Evolutionary conservation across 1,284 basidiomycete species (phyloP).

Genomic region (Trametes polyzona): DNA sequence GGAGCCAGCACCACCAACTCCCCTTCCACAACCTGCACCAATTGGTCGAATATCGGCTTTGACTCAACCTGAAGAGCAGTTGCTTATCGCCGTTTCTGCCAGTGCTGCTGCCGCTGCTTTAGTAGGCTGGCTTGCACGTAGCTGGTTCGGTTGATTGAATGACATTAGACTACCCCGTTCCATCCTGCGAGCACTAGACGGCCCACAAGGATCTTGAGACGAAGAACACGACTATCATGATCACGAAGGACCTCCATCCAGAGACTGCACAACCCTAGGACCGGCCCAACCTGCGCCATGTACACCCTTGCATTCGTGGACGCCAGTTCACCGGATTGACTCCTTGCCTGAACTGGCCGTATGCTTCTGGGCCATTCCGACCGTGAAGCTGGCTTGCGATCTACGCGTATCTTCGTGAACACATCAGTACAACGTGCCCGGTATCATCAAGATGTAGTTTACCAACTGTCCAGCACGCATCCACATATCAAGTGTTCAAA

Average conservation of each 20-base stretch:
- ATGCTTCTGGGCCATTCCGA: too few species aligned
- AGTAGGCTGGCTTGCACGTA: slow-evolving; percentile 33
- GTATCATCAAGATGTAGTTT: background rate
- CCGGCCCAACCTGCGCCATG: too few species aligned
- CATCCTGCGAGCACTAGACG: too few species aligned
- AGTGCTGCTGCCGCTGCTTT: slow-evolving; percentile 29
- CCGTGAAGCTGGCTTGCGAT: too few species aligned
- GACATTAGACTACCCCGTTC: background rate
- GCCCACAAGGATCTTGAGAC: too few species aligned
- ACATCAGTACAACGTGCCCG: background rate
- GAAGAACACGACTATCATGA: too few species aligned
- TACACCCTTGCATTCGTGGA: too few species aligned
- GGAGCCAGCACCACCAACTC: slow-evolving; percentile 8
- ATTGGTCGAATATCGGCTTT: slow-evolving; percentile 16
- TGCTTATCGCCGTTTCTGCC: slow-evolving; percentile 22
- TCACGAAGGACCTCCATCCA: too few species aligned
- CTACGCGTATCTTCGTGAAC: too few species aligned
- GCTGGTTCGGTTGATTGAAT: slow-evolving; percentile 26
- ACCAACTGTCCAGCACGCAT: background rate
- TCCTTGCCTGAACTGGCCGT: too few species aligned
- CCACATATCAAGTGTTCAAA: slow-evolving; percentile 19
- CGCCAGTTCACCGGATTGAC: too few species aligned
- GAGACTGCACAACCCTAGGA: too few species aligned
- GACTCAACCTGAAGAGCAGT: slow-evolving; percentile 18
- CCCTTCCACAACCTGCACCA: background rate